Conservation (phyloP, 441 rosid genomes). For the Breynia disticha region DNA sequence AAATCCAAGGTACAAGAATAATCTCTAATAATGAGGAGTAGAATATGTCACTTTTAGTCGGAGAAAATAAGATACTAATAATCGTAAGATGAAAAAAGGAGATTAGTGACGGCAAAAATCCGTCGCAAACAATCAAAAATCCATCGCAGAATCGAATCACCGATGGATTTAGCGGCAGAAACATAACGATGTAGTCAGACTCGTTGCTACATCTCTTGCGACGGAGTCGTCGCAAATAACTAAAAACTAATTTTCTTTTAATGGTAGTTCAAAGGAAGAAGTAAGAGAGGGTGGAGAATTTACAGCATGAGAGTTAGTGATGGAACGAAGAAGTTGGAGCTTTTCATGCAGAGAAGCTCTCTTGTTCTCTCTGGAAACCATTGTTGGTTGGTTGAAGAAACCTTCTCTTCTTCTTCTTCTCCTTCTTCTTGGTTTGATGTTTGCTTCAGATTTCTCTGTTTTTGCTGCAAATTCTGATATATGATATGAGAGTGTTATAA, state of each 20-base stretch:
- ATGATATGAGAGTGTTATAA: conserved; percentile 24
- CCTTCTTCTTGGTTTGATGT: background rate
- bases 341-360: conserved; percentile 29
- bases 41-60: too few relatives aligned
- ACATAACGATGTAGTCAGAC: too few relatives aligned
- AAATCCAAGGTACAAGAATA: background rate
- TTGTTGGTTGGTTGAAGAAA: conserved; percentile 3
- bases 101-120: too few relatives aligned
- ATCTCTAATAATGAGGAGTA: background rate
- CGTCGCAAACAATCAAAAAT: too few relatives aligned
- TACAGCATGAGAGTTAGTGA: conserved; percentile 48
- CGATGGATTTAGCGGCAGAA: too few relatives aligned
- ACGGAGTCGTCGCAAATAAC: too few relatives aligned
- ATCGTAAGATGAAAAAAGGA: too few relatives aligned
- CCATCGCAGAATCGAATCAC: too few relatives aligned
- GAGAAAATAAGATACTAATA: too few relatives aligned
- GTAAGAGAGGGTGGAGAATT: background rate
- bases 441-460: conserved; percentile 5
- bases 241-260: too few relatives aligned
- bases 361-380: conserved; percentile 39
- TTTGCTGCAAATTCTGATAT: conserved; percentile 16
- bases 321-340: conserved; percentile 43
- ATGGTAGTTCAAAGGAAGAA: too few relatives aligned
- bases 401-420: conserved; percentile 1
- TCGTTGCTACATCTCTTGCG: too few relatives aligned